Conservation (phyloP, 1,284 basidiomycete genomes). For the Ganoderma lucidum region DNA sequence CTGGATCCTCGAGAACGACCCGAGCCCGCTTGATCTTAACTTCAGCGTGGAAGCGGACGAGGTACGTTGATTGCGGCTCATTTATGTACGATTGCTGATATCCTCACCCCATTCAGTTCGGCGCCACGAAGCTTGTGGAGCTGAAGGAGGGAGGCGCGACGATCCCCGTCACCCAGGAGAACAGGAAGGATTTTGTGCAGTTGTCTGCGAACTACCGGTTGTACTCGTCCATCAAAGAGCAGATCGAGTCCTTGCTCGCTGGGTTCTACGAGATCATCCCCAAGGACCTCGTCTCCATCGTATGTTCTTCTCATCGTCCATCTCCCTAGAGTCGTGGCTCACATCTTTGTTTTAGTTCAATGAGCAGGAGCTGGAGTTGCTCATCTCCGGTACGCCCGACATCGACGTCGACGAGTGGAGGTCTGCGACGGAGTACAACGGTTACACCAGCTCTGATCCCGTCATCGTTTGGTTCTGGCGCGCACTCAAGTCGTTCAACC, state of each 20-base stretch:
- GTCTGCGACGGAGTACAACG: slow-evolving; percentile 92
- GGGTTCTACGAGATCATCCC: slow-evolving; percentile 98
- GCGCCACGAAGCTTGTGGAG: slow-evolving; percentile 86
- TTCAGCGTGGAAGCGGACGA: slow-evolving; percentile 94
- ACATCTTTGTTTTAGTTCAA: slow-evolving; percentile 74
- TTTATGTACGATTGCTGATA: slow-evolving; percentile 10
- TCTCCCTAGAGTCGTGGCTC: slow-evolving; percentile 40
- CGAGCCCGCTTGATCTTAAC: slow-evolving; percentile 83
- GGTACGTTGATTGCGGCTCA: slow-evolving; percentile 52
- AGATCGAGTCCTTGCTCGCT: slow-evolving; percentile 89
- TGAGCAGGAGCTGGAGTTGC: slow-evolving; percentile 97
- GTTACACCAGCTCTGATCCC: slow-evolving; percentile 87
- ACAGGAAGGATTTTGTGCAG: slow-evolving; percentile 97
- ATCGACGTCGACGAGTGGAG: slow-evolving; percentile 99
- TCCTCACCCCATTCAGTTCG: slow-evolving; percentile 66
- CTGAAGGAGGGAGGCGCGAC: slow-evolving; percentile 86
- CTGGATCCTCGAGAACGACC: slow-evolving; percentile 94
- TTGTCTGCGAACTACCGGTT: slow-evolving; percentile 91
- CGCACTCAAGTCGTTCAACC: slow-evolving; percentile 96
- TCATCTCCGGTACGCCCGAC: slow-evolving; percentile 98
- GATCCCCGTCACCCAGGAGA: slow-evolving; percentile 91
- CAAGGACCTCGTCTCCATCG: slow-evolving; percentile 82
- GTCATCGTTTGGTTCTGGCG: slow-evolving; percentile 99
- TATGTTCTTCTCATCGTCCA: slow-evolving; percentile 47
- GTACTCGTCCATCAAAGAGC: slow-evolving; percentile 95